phyloP scores from a whole-genome alignment of 2,329 filamentous ascomycete species.

The Aspergillus novoparasiticus region DNA sequence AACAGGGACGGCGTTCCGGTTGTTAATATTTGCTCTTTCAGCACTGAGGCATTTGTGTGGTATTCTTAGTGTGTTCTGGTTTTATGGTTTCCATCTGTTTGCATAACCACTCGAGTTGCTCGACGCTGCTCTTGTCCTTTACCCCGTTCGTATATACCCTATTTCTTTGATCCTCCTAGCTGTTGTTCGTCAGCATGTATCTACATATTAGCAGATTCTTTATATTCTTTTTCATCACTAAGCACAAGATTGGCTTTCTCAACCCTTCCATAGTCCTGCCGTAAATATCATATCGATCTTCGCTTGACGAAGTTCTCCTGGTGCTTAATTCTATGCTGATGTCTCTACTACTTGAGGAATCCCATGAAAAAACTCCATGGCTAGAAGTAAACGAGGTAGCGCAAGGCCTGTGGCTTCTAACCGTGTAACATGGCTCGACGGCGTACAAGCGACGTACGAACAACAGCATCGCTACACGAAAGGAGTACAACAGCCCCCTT shows the following conservation, averaged over 20 bases:
- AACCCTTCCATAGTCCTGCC: background rate
- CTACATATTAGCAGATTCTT: slow-evolving; percentile 9
- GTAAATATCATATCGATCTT: background rate
- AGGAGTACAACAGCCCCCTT: background rate
- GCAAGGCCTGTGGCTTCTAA: background rate
- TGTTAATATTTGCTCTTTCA: slow-evolving; percentile 9
- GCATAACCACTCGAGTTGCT: slow-evolving; percentile 12
- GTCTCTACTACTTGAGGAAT: background rate
- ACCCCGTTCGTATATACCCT: slow-evolving; percentile 16
- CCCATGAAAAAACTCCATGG: background rate
- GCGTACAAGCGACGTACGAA: background rate
- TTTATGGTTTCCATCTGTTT: slow-evolving; percentile 3
- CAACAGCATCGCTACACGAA: background rate
- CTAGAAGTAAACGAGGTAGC: background rate
- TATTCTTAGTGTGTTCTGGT: background rate
- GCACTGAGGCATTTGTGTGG: slow-evolving; percentile 7
- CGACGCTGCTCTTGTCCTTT: slow-evolving; percentile 11
- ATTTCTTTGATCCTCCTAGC: slow-evolving; percentile 2
- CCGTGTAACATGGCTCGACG: background rate
- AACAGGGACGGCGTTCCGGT: slow-evolving; percentile 20
- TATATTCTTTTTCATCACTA: background rate
- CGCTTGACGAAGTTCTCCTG: background rate
- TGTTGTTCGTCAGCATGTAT: background rate
- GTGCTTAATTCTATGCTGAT: background rate
- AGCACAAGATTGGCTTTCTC: background rate